Conservation (phyloP, 2,329 filamentous ascomycete genomes). For the Orbilia quercus region DNA sequence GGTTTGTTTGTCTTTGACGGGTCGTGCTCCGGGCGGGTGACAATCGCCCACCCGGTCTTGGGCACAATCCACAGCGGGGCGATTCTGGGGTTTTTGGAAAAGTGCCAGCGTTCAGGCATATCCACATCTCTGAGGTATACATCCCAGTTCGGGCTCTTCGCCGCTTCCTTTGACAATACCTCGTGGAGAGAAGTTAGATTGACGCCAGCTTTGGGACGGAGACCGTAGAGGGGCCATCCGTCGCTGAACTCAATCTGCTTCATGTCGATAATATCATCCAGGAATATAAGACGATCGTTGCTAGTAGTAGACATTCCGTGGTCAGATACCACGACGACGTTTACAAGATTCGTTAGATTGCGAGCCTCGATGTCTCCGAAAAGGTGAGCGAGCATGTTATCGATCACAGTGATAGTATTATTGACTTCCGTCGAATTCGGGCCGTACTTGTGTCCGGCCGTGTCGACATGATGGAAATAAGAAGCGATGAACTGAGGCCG, state of each 20-base stretch:
- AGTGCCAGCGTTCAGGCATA: slow-evolving; percentile 95
- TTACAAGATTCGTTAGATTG: slow-evolving; percentile 89
- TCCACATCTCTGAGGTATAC: slow-evolving; percentile 86
- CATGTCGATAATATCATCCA: slow-evolving; percentile 87
- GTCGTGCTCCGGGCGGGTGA: slow-evolving; percentile 81
- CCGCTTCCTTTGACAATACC: slow-evolving; percentile 62
- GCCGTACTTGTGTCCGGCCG: slow-evolving; percentile 85
- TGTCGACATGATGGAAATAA: slow-evolving; percentile 93
- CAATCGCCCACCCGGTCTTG: slow-evolving; percentile 91
- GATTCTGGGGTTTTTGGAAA: slow-evolving; percentile 86
- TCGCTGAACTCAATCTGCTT: slow-evolving; percentile 83
- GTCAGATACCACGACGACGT: slow-evolving; percentile 94
- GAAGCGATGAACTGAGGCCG: slow-evolving; percentile 92
- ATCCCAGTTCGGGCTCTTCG: slow-evolving; percentile 76
- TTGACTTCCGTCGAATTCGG: slow-evolving; percentile 95
- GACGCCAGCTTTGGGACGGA: slow-evolving; percentile 75
- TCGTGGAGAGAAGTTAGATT: slow-evolving; percentile 77
- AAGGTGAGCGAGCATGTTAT: slow-evolving; percentile 81
- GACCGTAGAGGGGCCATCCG: slow-evolving; percentile 91
- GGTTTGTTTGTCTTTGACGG: slow-evolving; percentile 69
- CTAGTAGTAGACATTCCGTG: slow-evolving; percentile 98
- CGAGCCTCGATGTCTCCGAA: slow-evolving; percentile 80
- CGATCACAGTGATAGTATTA: slow-evolving; percentile 79
- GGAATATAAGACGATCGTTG: slow-evolving; percentile 79
- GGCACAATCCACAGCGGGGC: slow-evolving; percentile 95